Evolutionary conservation across 2,329 filamentous ascomycete genomes (phyloP).

Genomic region (Rhynchosporium agropyri): DNA sequence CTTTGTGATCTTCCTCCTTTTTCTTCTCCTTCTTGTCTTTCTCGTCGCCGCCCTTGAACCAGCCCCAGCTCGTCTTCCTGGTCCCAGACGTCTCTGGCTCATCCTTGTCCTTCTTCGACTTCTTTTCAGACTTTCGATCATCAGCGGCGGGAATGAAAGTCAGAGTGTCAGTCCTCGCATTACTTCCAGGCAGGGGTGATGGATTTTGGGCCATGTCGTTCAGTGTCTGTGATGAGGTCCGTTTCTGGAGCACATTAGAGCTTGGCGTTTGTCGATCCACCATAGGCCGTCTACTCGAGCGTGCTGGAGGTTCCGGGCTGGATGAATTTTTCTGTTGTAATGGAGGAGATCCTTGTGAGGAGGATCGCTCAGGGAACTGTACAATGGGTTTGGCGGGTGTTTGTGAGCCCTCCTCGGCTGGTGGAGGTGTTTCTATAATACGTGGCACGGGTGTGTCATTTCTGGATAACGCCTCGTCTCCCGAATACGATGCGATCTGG

Average conservation of each 20-base stretch:
- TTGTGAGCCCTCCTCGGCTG: conserved; percentile 35
- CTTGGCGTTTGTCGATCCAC: conserved; percentile 42
- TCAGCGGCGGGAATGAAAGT: conserved; percentile 82
- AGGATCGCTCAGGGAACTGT: conserved; percentile 57
- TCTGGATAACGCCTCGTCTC: conserved; percentile 37
- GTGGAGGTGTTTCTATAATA: conserved; percentile 66
- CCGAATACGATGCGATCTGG: conserved; percentile 40
- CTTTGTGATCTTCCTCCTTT: conserved; percentile 59
- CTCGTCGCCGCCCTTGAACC: conserved; percentile 77
- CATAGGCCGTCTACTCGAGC: conserved; percentile 49
- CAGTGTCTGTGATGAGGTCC: conserved; percentile 29
- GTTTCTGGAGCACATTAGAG: conserved; percentile 33
- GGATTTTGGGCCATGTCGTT: conserved; percentile 68
- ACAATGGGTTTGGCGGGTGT: conserved; percentile 22
- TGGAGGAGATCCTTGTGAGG: conserved; percentile 50
- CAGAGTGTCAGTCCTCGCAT: conserved; percentile 72
- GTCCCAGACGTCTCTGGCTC: conserved; percentile 58
- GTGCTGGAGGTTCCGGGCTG: conserved; percentile 51
- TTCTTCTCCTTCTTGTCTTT: conserved; percentile 71
- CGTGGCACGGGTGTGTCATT: conserved; percentile 52
- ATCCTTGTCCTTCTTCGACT: conserved; percentile 72
- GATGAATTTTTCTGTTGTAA: conserved; percentile 35
- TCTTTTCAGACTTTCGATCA: conserved; percentile 75
- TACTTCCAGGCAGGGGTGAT: conserved; percentile 70
- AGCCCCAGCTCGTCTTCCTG: conserved; percentile 83